Evolutionary conservation across 1,284 basidiomycete genomes (phyloP), one percentile per base, ranked within the genome.

Genomic region (Polyporus tsugae): DNA sequence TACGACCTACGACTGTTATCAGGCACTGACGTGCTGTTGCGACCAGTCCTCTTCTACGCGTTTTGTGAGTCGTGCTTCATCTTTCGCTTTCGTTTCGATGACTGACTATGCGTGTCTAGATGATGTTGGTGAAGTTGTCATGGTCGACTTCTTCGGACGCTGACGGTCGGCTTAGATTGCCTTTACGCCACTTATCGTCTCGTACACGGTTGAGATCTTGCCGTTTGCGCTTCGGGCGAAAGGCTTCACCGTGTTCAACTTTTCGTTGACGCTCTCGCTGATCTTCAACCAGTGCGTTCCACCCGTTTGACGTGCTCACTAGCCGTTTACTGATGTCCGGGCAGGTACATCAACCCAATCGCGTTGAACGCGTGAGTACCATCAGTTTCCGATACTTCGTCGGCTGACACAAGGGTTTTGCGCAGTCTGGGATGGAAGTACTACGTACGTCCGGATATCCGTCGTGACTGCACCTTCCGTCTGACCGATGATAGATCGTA

Each of bases 191-290:
- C 81, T 90, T 55, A 84, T 90, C 70, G 86, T 87, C 38, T 83
- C 85, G 63, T 81, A 89, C 78, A 87, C 86, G 1, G 82, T 89
- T 64, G 88, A 90, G 75, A 89, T 89, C 69, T 77, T 89, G 60
- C 88, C 88, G 0, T 87, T 81, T 77, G 76, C 82, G 19, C 80
- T 91, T 57, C 87, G 89, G 52, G 86, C 89, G 25, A 90, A 90
- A 78, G 89, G 88, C 25, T 84, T 89, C 76, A 87, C 84, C 33
- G 78, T 90, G 13, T 87, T 85, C 80, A 85, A 85, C 76, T 85
- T 88, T 69, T 72, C 82, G 22, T 79, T 87, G 53, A 85, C 85
- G 9, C 70, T 85, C 5, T 84, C 87, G 0, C 76, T 88, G 39
- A 84, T 87, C 63, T 89, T 90, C 83, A 91, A 91, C 77, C 88